phyloP scores from a whole-genome alignment of 306 rosid genomes.

The Cicer cuneatum region DNA sequence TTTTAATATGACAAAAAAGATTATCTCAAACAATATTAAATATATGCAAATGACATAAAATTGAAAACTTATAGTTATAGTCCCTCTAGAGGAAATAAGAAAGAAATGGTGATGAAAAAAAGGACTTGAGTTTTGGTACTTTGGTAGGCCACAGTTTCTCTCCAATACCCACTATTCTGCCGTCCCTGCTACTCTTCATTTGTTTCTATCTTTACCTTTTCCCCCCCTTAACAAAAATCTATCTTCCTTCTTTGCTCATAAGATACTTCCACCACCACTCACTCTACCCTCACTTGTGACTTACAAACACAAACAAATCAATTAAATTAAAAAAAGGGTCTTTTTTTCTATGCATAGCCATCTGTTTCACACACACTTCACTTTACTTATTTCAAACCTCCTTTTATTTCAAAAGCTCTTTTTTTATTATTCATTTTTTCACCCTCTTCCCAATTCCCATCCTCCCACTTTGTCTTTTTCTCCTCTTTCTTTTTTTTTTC shows the following conservation, averaged over 20 bases:
- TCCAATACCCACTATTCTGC: constrained; percentile 39
- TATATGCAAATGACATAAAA: too few relatives aligned
- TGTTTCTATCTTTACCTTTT: constrained; percentile 31
- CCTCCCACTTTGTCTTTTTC: constrained; percentile 45
- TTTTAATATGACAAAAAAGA: too few relatives aligned
- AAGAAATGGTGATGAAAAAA: constrained; percentile 27
- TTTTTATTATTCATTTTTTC: constrained; percentile 20
- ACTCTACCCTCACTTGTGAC: not conserved
- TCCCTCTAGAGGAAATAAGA: too few relatives aligned
- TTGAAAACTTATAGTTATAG: too few relatives aligned
- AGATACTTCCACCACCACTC: constrained; percentile 28
- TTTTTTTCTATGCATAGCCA: constrained; percentile 38
- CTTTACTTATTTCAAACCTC: constrained; percentile 24
- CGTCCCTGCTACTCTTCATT: constrained; percentile 34
- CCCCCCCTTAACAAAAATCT: not conserved
- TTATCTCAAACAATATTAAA: too few relatives aligned
- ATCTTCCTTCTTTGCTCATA: constrained; percentile 33
- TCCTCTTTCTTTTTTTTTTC: constrained; percentile 19
- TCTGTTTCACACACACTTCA: constrained; percentile 43
- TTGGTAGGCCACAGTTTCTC: constrained; percentile 48
- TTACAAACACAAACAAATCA: not conserved
- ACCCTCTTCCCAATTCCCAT: constrained; percentile 39
- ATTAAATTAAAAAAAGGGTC: constrained; percentile 1
- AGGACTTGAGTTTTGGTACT: constrained; percentile 36
- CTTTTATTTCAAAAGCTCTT: constrained; percentile 49